Percentiles rank a stretch among this genome's conserved stretches.
Evolutionary conservation across 495 filamentous ascomycete genomes (phyloP).

Genomic region (Hypoxylon subgilvum): DNA sequence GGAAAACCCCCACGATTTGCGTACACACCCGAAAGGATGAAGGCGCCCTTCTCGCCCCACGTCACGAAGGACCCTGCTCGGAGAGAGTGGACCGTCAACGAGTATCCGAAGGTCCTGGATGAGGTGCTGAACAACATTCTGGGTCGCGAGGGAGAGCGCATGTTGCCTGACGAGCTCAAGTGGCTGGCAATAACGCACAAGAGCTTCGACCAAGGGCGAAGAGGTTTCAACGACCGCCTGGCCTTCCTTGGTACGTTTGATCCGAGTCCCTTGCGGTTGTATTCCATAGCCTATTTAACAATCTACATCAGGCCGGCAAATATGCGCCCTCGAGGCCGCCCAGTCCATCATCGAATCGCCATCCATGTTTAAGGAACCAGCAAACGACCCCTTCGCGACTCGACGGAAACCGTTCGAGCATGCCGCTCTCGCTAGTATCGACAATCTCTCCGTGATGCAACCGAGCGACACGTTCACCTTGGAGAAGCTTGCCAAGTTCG

Average conservation of each 20-base stretch:
- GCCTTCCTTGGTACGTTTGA: conserved; percentile 77
- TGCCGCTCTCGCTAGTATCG: conserved; percentile 71
- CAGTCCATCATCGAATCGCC: conserved; percentile 66
- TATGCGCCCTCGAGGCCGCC: conserved; percentile 78
- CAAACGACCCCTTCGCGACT: conserved; percentile 47
- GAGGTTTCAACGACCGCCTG: conserved; percentile 92
- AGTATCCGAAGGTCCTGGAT: conserved; percentile 73
- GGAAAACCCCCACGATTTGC: conserved; percentile 71
- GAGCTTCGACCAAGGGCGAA: conserved; percentile 93
- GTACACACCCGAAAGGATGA: conserved; percentile 77
- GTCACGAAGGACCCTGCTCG: conserved; percentile 54
- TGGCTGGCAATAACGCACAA: conserved; percentile 98
- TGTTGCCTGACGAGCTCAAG: conserved; percentile 88
- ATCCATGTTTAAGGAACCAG: conserved; percentile 33
- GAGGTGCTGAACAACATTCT: conserved; percentile 74
- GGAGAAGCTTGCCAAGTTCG: conserved; percentile 68
- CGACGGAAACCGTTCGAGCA: conserved; percentile 73
- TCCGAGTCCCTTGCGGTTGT: too few relatives aligned
- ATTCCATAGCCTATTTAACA: too few relatives aligned
- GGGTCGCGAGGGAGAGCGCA: conserved; percentile 68
- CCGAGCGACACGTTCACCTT: conserved; percentile 63
- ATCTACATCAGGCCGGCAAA: conserved; percentile 65
- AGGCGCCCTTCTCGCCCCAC: conserved; percentile 69
- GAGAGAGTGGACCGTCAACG: conserved; percentile 70
- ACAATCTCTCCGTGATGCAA: conserved; percentile 65